phyloP scores from a whole-genome alignment of 2,329 filamentous ascomycete species.

The Fusarium phyllophilum region DNA sequence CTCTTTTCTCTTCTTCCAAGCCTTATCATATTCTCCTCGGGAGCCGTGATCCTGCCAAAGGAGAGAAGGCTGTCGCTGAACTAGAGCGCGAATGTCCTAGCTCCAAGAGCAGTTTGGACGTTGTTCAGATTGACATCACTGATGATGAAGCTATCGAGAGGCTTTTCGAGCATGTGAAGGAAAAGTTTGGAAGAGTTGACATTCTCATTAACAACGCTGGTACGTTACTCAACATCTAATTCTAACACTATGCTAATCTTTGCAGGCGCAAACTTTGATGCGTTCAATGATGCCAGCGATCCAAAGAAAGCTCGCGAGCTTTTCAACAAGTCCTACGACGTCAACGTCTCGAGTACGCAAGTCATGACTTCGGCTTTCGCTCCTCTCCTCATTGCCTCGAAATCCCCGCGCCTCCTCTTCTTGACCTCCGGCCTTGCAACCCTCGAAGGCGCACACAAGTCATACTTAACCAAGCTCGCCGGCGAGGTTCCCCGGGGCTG shows the following conservation, averaged over 20 bases:
- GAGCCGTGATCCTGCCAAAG: slow-evolving; percentile 62
- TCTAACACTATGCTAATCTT: not conserved
- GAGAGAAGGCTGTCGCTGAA: slow-evolving; percentile 55
- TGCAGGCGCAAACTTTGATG: slow-evolving; percentile 58
- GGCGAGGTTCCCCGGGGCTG: slow-evolving; percentile 52
- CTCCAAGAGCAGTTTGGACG: slow-evolving; percentile 54
- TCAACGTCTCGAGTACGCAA: slow-evolving; percentile 61
- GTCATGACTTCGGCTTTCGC: slow-evolving; percentile 52
- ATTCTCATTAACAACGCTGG: slow-evolving; percentile 68
- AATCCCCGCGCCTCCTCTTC: slow-evolving; percentile 60
- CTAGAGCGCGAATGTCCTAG: slow-evolving; percentile 54
- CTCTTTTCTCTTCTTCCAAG: slow-evolving; percentile 57
- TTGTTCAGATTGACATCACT: slow-evolving; percentile 63
- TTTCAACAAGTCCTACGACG: slow-evolving; percentile 59
- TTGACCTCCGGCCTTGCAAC: slow-evolving; percentile 57
- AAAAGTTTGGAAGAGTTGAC: slow-evolving; percentile 59
- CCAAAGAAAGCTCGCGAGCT: slow-evolving; percentile 49
- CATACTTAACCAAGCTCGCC: slow-evolving; percentile 40
- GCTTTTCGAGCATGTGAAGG: slow-evolving; percentile 55
- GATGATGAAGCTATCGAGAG: slow-evolving; percentile 62
- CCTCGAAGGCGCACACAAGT: slow-evolving; percentile 47
- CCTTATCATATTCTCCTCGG: slow-evolving; percentile 68
- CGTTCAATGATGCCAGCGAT: slow-evolving; percentile 40
- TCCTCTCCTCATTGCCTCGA: slow-evolving; percentile 56
- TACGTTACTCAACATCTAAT: slow-evolving; percentile 26